These are phyloP conservation scores for Parietaria judaica DNA, from an alignment of 306 rosid genomes.

Conservation along the genomic window DNA sequence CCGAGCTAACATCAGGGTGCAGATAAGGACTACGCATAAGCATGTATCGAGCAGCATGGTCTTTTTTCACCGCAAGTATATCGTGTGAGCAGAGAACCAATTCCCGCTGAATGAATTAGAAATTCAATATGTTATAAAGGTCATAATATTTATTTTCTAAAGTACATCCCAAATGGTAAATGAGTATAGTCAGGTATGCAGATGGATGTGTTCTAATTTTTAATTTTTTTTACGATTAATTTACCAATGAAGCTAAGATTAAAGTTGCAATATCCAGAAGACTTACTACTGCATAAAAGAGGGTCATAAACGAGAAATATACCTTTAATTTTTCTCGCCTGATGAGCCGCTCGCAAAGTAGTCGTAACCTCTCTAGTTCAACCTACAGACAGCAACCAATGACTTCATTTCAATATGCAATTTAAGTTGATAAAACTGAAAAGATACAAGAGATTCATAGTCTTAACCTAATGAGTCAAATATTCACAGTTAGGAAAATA, in stretches of 20 bases:
- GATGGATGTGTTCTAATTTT: not conserved
- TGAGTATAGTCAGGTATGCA: too few species aligned
- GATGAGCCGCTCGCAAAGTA: conserved; percentile 91
- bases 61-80: conserved; percentile 76
- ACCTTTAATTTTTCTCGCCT: conserved; percentile 97
- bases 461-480: too few species aligned
- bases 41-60: conserved; percentile 63
- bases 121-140: not conserved
- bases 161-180: too few species aligned
- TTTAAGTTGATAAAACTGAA: not conserved
- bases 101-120: conserved; percentile 65
- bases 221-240: not conserved
- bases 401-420: conserved; percentile 8
- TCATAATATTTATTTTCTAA: too few species aligned
- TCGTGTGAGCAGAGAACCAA: conserved; percentile 83
- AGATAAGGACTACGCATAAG: conserved; percentile 51
- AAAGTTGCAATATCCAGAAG: not conserved
- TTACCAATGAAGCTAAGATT: not conserved
- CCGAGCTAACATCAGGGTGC: conserved; percentile 82
- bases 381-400: conserved; percentile 49
- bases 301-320: not conserved
- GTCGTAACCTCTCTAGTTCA: conserved; percentile 88
- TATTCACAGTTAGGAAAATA: too few species aligned
- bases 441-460: too few species aligned
- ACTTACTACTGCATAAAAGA: too few species aligned